Percentiles rank a stretch among this genome's conserved stretches.
Evolutionary conservation across 257 asterid genomes (phyloP).

Genomic region (Solanum chmielewskii): DNA sequence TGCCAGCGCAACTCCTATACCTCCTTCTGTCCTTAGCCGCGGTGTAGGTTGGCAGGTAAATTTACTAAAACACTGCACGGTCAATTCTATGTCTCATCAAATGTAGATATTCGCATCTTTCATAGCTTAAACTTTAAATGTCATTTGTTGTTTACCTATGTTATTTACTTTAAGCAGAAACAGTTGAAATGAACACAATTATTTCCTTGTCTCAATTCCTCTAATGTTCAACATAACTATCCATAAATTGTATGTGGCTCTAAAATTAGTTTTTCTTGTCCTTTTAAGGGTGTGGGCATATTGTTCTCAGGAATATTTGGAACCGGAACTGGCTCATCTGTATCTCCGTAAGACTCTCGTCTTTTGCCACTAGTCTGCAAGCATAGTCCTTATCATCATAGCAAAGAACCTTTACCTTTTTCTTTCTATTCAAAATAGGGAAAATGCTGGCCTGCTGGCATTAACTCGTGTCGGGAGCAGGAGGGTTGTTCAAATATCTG

Average conservation of each 20-base stretch:
- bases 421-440: conserved; percentile 28
- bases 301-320: conserved; percentile 77
- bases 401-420: not conserved
- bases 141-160: not conserved
- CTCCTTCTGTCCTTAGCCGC: conserved; percentile 93
- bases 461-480: conserved; percentile 89
- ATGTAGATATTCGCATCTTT: not conserved
- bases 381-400: not conserved
- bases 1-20: conserved; percentile 90
- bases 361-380: not conserved
- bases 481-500: conserved; percentile 84
- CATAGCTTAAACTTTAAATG: not conserved
- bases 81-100: not conserved
- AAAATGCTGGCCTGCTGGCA: conserved; percentile 88
- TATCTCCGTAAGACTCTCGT: conserved; percentile 60
- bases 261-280: not conserved
- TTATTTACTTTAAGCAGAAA: not conserved
- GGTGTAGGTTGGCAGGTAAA: conserved; percentile 97
- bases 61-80: not conserved
- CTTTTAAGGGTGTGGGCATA: conserved; percentile 67
- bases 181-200: not conserved
- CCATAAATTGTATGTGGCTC: not conserved
- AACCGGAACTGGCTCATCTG: conserved; percentile 86
- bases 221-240: not conserved
- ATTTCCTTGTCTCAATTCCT: not conserved